Percentiles rank a stretch among this genome's conserved stretches.
These are phyloP conservation scores for Trichoderma atrobrunneum DNA, from an alignment of 2,329 filamentous ascomycete genomes.

Conservation along the genomic window DNA sequence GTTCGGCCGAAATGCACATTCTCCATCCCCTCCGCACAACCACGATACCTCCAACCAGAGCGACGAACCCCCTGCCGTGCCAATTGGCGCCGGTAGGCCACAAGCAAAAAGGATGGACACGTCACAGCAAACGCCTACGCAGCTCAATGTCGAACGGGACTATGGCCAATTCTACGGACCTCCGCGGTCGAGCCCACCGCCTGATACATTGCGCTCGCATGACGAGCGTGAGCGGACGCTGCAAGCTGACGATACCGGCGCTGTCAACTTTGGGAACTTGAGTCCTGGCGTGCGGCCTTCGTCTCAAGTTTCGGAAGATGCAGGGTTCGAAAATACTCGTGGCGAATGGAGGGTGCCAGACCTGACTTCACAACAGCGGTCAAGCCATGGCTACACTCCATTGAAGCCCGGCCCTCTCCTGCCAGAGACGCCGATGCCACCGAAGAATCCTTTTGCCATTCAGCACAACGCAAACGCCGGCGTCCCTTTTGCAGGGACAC, in stretches of 20 bases:
- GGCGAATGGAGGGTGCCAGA: conserved; percentile 39
- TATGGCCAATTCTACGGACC: conserved; percentile 46
- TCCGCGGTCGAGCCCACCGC: conserved; percentile 30
- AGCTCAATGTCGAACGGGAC: conserved; percentile 55
- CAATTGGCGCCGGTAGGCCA: conserved; percentile 19
- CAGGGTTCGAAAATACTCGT: conserved; percentile 38
- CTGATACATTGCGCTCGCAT: conserved; percentile 28
- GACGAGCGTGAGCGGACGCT: conserved; percentile 38
- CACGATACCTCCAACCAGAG: not conserved
- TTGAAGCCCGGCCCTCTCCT: conserved; percentile 27
- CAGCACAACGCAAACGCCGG: conserved; percentile 33
- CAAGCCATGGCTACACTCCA: conserved; percentile 33
- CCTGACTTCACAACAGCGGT: conserved; percentile 35
- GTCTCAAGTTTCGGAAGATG: conserved; percentile 43
- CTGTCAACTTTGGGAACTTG: conserved; percentile 44
- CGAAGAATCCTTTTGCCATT: conserved; percentile 48
- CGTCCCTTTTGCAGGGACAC: conserved; percentile 41
- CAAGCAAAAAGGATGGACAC: conserved; percentile 39
- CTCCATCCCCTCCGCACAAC: not conserved
- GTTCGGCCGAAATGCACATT: conserved; percentile 1
- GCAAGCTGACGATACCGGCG: conserved; percentile 49
- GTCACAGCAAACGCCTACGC: conserved; percentile 55
- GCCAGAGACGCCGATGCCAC: conserved; percentile 50
- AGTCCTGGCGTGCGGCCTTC: conserved; percentile 37
- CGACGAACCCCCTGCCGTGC: conserved; percentile 23